phyloP scores from a whole-genome alignment of 1,139 yeast genomes.

The Suhomyces guaymorum region DNA sequence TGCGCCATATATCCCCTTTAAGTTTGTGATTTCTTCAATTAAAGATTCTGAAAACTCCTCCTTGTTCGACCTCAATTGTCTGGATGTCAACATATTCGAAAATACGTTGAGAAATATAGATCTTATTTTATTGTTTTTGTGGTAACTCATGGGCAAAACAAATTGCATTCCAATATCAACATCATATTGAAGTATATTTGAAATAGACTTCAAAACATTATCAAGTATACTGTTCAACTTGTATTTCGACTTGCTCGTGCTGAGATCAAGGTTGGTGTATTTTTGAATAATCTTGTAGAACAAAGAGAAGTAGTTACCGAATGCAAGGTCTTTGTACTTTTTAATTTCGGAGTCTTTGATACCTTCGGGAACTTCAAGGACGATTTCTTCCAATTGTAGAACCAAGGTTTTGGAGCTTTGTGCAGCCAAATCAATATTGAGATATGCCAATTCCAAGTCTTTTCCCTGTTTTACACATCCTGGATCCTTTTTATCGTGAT shows the following conservation, averaged over 20 bases:
- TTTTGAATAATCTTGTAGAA: slow-evolving; percentile 71
- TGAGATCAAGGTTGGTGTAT: slow-evolving; percentile 37
- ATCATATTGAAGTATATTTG: slow-evolving; percentile 70
- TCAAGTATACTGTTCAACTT: slow-evolving; percentile 60
- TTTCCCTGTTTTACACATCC: slow-evolving; percentile 13
- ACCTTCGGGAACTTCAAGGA: slow-evolving; percentile 65
- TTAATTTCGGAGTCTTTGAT: slow-evolving; percentile 56
- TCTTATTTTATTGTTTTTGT: slow-evolving; percentile 63
- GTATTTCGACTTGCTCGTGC: slow-evolving; percentile 41
- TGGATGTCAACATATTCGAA: slow-evolving; percentile 58
- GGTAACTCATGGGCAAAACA: slow-evolving; percentile 79
- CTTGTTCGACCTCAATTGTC: slow-evolving; percentile 23
- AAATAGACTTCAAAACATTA: slow-evolving; percentile 65
- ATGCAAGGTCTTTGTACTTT: slow-evolving; percentile 62
- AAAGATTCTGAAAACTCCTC: slow-evolving; percentile 32
- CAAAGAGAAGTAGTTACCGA: slow-evolving; percentile 71
- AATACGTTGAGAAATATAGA: slow-evolving; percentile 77
- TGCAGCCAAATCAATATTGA: slow-evolving; percentile 64
- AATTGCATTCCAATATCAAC: slow-evolving; percentile 76
- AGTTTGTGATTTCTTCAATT: slow-evolving; percentile 24
- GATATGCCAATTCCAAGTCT: slow-evolving; percentile 50
- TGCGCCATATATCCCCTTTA: slow-evolving; percentile 45
- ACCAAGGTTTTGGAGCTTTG: slow-evolving; percentile 65
- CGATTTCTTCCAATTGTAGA: slow-evolving; percentile 52
- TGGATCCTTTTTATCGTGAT: not conserved